Conservation (phyloP, 1,139 yeast genomes). For the Yarrowia galli region DNA sequence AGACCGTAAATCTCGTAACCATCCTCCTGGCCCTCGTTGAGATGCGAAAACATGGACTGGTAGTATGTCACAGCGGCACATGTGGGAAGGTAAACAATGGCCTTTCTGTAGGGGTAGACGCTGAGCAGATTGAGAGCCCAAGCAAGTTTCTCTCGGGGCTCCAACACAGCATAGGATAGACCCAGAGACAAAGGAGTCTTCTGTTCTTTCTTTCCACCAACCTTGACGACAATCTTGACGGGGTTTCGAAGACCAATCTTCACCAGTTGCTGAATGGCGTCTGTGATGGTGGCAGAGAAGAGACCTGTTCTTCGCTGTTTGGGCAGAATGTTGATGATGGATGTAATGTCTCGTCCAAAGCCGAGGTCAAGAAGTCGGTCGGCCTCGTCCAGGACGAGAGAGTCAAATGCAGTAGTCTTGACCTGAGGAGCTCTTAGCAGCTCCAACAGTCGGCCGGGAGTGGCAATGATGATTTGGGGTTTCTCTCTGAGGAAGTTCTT, state of each 20-base stretch:
- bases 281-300: conserved; percentile 87
- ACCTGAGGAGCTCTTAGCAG: conserved; percentile 59
- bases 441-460: conserved; percentile 90
- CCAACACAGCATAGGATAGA: conserved; percentile 65
- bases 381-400: conserved; percentile 89
- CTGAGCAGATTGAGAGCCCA: conserved; percentile 62
- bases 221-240: conserved; percentile 75
- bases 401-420: conserved; percentile 63
- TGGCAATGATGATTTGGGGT: conserved; percentile 84
- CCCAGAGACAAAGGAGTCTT: conserved; percentile 68
- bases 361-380: conserved; percentile 84
- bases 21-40: conserved; percentile 49
- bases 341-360: conserved; percentile 71
- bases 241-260: conserved; percentile 83
- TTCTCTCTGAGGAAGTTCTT: conserved; percentile 59
- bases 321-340: conserved; percentile 72
- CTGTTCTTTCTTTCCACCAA: conserved; percentile 49
- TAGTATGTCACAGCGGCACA: conserved; percentile 82
- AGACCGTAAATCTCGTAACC: conserved; percentile 61
- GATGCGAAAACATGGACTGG: conserved; percentile 56
- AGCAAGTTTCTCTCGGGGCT: conserved; percentile 66
- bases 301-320: conserved; percentile 93
- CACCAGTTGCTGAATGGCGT: conserved; percentile 62
- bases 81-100: conserved; percentile 91
- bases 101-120: conserved; percentile 62